Evolutionary conservation across 192 early-diverging fungal species (phyloP), one percentile per base, ranked within the genome.

Genomic region (Coemansia sp.): DNA sequence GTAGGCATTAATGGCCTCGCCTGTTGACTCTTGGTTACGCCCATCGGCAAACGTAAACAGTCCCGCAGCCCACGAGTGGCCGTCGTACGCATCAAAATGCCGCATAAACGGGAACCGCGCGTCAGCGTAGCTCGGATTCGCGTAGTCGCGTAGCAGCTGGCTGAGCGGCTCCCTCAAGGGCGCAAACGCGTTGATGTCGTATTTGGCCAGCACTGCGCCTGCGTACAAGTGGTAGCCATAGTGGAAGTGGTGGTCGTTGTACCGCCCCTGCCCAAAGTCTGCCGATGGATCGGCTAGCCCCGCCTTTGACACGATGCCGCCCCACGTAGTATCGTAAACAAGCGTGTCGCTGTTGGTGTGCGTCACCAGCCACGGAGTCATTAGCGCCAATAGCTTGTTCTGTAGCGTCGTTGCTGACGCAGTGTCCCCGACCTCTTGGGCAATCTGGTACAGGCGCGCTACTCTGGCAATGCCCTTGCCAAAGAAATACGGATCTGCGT

Each of bases 31-130:
- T 27, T 83, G 81, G 62, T 85, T 81, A 39, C 82, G 78, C 33
- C 74, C 83, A 17, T 84, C 81, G 26, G 57, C 65, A 53, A 76
- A 82, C 3, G 72, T 53, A 29, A 71, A 74, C 33, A 84, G 57
- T 0, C 86, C 86, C 3, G 85, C 78, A 5, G 86, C 86, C 86
- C 86, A 88, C 46, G 80, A 84, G 59, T 88, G 86, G 24, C 84
- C 83, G 50, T 84, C 85, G 40, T 81, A 88, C 35, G 83, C 76
- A 56, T 88, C 86, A 68, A 79, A 83, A 52, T 74, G 68, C 1
- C 86, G 74, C 56, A 81, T 80, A 29, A 53, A 77, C 32, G 87
- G 72, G 60, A 83, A 88, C 34, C 76, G 68, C n/a, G 53, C 15
- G 42, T 85, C 84, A 15, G 65, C 42, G 24, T 65, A 66, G 37